Conservation (phyloP, 2,329 filamentous ascomycete genomes). For the Knufia fluminis region DNA sequence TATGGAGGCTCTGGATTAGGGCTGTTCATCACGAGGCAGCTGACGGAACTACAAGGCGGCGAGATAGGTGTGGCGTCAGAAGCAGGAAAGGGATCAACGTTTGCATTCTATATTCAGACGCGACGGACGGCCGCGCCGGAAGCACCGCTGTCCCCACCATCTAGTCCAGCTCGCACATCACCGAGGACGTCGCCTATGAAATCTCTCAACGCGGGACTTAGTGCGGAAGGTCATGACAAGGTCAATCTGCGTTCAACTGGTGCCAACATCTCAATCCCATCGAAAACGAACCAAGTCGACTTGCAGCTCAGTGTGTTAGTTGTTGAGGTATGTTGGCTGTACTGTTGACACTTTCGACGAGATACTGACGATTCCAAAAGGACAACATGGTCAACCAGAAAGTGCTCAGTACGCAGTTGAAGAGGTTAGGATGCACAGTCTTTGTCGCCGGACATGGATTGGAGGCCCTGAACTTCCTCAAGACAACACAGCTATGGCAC, state of each 20-base stretch:
- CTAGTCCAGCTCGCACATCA: neutral
- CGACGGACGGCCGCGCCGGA: neutral
- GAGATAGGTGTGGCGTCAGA: conserved; percentile 61
- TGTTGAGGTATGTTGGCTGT: too few species aligned
- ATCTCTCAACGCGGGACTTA: too few species aligned
- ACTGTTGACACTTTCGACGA: neutral
- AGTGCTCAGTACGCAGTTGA: conserved; percentile 21
- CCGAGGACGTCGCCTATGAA: neutral
- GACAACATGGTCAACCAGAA: conserved; percentile 35
- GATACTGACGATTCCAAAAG: conserved; percentile 19
- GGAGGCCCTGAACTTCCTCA: too few species aligned
- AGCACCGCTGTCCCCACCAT: neutral
- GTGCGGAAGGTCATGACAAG: too few species aligned
- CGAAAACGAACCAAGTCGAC: too few species aligned
- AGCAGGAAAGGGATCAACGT: conserved; percentile 43
- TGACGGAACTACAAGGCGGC: conserved; percentile 72
- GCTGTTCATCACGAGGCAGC: conserved; percentile 64
- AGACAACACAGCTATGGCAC: neutral
- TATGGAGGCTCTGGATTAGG: conserved; percentile 71
- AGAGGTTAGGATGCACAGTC: conserved; percentile 3
- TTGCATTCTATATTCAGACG: conserved; percentile 45
- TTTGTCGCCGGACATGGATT: conserved; percentile 3
- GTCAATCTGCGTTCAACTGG: too few species aligned
- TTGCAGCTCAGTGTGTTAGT: too few species aligned
- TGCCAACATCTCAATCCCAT: too few species aligned